A percentile compares a stretch with the other conserved stretches of the same genome.
Evolutionary conservation across 352 stramenopile species (phyloP).

Genomic region (Globisporangium spinosum): DNA sequence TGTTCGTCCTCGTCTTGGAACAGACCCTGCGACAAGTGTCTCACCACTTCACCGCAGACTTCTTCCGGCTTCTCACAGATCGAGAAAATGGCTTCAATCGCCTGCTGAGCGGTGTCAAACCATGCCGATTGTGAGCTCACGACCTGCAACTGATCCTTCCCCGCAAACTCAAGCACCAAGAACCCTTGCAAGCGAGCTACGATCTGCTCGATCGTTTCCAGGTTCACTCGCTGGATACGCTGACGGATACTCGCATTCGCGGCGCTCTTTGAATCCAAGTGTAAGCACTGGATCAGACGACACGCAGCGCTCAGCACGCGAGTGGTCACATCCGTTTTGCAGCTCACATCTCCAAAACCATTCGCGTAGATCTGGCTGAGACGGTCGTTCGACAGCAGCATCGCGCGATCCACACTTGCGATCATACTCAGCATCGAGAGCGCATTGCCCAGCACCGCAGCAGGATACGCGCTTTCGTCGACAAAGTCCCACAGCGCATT

Average conservation of each 20-base stretch:
- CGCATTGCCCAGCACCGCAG: constrained; percentile 59
- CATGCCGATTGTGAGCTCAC: constrained; percentile 64
- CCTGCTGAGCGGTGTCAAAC: constrained; percentile 91
- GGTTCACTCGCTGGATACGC: constrained; percentile 67
- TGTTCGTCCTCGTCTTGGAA: constrained; percentile 59
- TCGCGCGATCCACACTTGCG: constrained; percentile 53
- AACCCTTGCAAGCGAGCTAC: constrained; percentile 86
- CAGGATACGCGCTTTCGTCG: constrained; percentile 49
- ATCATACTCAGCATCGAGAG: constrained; percentile 68
- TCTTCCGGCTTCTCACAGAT: constrained; percentile 89
- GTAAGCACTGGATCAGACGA: constrained; percentile 59
- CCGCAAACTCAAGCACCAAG: constrained; percentile 83
- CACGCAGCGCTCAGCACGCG: constrained; percentile 58
- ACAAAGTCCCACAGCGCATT: constrained; percentile 69
- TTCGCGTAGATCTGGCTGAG: constrained; percentile 51
- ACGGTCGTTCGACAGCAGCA: constrained; percentile 59
- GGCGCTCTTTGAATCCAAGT: constrained; percentile 42
- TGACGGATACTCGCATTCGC: constrained; percentile 38
- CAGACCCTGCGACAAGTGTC: constrained; percentile 52
- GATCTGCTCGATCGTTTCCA: constrained; percentile 87
- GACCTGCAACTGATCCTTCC: constrained; percentile 47
- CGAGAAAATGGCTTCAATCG: constrained; percentile 91
- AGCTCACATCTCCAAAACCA: constrained; percentile 55
- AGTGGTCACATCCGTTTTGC: constrained; percentile 41
- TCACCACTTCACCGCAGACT: constrained; percentile 67